Base-by-base conservation (phyloP, 345 rosid species). In the Turritis glabra region DNA sequence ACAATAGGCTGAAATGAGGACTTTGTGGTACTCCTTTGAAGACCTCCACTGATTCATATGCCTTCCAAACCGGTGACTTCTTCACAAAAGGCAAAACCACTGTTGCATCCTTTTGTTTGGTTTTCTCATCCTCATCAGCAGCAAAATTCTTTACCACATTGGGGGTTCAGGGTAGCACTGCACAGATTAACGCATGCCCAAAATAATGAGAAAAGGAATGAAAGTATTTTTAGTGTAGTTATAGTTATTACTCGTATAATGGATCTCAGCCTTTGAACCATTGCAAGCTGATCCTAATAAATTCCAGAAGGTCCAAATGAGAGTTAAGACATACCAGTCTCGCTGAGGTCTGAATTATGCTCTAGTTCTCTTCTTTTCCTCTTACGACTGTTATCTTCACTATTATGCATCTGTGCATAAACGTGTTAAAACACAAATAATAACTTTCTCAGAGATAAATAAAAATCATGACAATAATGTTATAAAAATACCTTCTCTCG, bases 1-100 rank as follows among this genome's bases (percentile, higher is more conserved):
- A 23, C 64, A 89, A 65, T 48, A 91, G 90, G 32, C 8, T 74
- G 67, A 89, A 89, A 77, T 89, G 95, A 5, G 91, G 91, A 7
- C 58, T 80, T 65, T 89, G 90, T n/a, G 90, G 90, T 29, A 81
- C 78, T 65, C n/a, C 11, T 50, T 50, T 22, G 15, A 50, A 50
- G 8, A 50, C n/a, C 55, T 80, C 88, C 84, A 87, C 77, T 21
- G 90, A 77, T 77, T 87, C 88, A 57, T 83, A 60, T 10, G 81
- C 69, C 33, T 75, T 54, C 89, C 95, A 89, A 54, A 82, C 35
- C 0, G 72, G 77, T 8, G 90, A 84, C 29, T 27, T 79, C 81
- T 83, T 89, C 48, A 30, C 77, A 38, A 87, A 87, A 29, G 89
- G 88, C 37, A 80, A 69, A 41, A 4, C 7, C 26, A 63, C 17